phyloP scores from a whole-genome alignment of 2,329 filamentous ascomycete genomes.

The Fusarium liriodendri region DNA sequence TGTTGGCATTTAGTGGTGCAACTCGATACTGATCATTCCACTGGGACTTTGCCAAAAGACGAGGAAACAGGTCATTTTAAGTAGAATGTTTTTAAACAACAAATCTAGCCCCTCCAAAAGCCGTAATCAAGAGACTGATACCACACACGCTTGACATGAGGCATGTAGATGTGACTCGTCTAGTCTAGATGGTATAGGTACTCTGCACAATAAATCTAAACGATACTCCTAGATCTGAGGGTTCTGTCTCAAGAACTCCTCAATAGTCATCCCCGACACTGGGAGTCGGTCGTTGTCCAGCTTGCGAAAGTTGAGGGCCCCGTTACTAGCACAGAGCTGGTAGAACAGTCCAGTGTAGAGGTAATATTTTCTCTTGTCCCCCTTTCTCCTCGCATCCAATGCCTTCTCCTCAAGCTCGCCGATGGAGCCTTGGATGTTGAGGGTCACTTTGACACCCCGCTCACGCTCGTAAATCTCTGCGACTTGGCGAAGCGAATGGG shows the following conservation, averaged over 20 bases:
- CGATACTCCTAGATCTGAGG: not conserved
- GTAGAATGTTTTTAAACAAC: no score
- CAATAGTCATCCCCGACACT: not conserved
- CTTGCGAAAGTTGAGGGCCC: not conserved
- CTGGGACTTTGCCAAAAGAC: no score
- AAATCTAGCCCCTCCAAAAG: no score
- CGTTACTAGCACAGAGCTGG: not conserved
- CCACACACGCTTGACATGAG: no score
- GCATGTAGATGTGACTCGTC: not conserved
- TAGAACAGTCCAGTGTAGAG: not conserved
- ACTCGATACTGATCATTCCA: no score
- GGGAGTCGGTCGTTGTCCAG: not conserved
- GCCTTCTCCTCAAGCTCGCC: not conserved
- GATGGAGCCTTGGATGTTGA: not conserved
- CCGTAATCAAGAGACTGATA: no score
- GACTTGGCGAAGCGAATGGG: not conserved
- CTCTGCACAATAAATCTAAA: not conserved
- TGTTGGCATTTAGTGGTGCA: no score
- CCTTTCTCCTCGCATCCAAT: not conserved
- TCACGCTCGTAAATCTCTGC: not conserved
- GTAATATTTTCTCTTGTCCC: not conserved
- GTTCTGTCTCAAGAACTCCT: not conserved
- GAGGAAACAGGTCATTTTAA: no score
- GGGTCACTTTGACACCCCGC: not conserved
- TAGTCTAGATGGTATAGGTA: not conserved